Evolutionary conservation across 2,329 filamentous ascomycete genomes (phyloP).

Genomic region (Diaporthe eres): DNA sequence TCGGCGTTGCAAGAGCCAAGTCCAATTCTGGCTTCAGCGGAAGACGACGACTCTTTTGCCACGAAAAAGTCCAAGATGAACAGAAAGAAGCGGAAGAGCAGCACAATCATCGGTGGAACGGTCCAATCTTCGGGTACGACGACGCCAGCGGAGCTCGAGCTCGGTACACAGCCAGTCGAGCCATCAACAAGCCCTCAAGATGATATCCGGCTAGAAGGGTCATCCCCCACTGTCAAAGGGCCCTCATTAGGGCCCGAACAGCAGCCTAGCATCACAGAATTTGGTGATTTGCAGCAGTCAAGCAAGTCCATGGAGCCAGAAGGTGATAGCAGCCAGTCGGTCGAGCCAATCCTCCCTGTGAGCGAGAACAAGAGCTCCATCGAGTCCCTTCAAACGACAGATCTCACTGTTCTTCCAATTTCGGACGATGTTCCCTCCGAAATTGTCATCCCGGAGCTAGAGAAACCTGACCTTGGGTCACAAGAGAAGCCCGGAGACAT

Average conservation of each 20-base stretch:
- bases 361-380: background rate
- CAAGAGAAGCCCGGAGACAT: constrained; percentile 8
- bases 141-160: background rate
- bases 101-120: background rate
- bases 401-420: background rate
- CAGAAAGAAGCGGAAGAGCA: constrained; percentile 45
- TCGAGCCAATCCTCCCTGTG: background rate
- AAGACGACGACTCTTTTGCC: constrained; percentile 42
- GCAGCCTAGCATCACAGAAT: background rate
- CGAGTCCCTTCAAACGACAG: background rate
- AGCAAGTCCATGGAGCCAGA: constrained; percentile 7
- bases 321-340: background rate
- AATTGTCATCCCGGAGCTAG: background rate
- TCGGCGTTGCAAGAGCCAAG: constrained; percentile 41
- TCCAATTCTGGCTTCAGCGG: constrained; percentile 38
- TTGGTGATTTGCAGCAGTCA: background rate
- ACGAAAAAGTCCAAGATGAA: constrained; percentile 53
- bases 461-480: background rate
- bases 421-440: background rate
- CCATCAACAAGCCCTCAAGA: background rate
- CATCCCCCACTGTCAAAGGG: background rate
- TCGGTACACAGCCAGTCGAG: background rate
- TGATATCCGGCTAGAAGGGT: background rate
- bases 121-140: constrained; percentile 2
- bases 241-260: background rate